A percentile compares a stretch with the other conserved stretches of the same genome.
Evolutionary conservation across 1,284 basidiomycete genomes (phyloP).

Genomic region (Pseudozyma sp.): DNA sequence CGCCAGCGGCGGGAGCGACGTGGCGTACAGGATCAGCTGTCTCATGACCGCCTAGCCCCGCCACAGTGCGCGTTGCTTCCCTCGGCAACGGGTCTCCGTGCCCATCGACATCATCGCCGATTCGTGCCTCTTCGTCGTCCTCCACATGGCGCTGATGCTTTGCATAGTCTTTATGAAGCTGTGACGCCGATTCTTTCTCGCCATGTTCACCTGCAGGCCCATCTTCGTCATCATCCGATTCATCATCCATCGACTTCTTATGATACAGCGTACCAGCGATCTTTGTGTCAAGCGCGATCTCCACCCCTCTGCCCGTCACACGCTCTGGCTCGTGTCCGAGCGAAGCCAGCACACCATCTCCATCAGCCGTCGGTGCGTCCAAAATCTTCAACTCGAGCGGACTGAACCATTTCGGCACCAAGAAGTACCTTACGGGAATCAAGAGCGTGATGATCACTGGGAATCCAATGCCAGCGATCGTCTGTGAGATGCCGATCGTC

Average conservation of each 20-base stretch:
- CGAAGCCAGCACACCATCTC: conserved; percentile 63
- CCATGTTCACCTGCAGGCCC: conserved; percentile 1
- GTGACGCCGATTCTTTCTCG: conserved; percentile 23
- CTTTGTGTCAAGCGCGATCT: conserved; percentile 56
- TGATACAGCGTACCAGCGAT: conserved; percentile 55
- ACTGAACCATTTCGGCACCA: conserved; percentile 84
- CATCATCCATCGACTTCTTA: conserved; percentile 38
- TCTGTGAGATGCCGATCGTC: conserved; percentile 92
- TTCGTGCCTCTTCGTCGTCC: conserved; percentile 25
- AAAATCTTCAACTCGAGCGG: conserved; percentile 83
- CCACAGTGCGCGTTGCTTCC: conserved; percentile 23
- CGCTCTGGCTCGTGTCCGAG: conserved; percentile 61
- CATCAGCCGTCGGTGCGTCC: conserved; percentile 83
- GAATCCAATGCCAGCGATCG: conserved; percentile 82
- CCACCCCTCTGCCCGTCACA: conserved; percentile 56
- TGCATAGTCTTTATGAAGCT: conserved; percentile 18
- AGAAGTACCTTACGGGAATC: conserved; percentile 80
- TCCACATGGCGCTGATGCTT: conserved; percentile 5
- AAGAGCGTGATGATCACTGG: conserved; percentile 88
- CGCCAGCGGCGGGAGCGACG: conserved; percentile 15
- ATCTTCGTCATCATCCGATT: conserved; percentile 28
- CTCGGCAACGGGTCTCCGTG: neutral
- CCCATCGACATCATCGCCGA: conserved; percentile 2
- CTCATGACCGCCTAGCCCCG: conserved; percentile 18
- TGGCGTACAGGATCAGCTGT: conserved; percentile 14